Evolutionary conservation across 331 rosid genomes (phyloP).

Genomic region (Dryas integrifolia): DNA sequence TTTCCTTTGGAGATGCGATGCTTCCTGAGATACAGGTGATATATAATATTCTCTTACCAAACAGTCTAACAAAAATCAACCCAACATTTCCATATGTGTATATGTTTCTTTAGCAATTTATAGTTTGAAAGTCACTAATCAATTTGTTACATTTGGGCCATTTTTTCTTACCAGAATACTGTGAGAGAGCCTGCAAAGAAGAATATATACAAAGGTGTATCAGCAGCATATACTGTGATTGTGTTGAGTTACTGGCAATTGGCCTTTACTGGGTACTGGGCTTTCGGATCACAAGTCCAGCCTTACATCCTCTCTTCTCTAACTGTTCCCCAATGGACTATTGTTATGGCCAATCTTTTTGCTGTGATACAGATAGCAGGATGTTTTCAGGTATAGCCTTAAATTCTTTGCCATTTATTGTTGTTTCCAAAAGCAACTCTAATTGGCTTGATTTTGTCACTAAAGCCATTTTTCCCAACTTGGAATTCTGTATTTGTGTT

Average conservation of each 20-base stretch:
- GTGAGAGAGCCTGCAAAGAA: slow-evolving; percentile 64
- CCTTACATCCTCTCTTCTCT: slow-evolving; percentile 63
- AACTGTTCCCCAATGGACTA: slow-evolving; percentile 61
- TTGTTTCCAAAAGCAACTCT: too few relatives aligned
- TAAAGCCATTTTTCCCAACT: too few relatives aligned
- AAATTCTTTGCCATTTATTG: neutral
- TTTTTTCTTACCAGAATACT: slow-evolving; percentile 44
- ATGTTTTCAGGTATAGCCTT: slow-evolving; percentile 62
- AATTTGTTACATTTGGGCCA: neutral
- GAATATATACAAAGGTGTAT: slow-evolving; percentile 64
- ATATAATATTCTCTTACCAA: too few relatives aligned
- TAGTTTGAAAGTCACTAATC: neutral
- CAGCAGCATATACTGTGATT: slow-evolving; percentile 61
- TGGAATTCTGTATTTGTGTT: neutral
- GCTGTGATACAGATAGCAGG: slow-evolving; percentile 75
- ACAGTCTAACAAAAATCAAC: too few relatives aligned
- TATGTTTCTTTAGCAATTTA: neutral
- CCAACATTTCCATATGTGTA: too few relatives aligned
- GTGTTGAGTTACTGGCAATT: slow-evolving; percentile 63
- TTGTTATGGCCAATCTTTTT: slow-evolving; percentile 73
- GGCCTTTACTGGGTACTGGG: slow-evolving; percentile 67
- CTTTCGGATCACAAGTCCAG: slow-evolving; percentile 70
- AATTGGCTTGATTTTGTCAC: too few relatives aligned
- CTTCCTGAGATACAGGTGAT: slow-evolving; percentile 76
- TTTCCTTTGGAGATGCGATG: slow-evolving; percentile 81